Evolutionary conservation across 169 alveolate genomes (phyloP), one percentile per base, ranked within the genome.

Genomic region (Plasmodium falciparum): DNA sequence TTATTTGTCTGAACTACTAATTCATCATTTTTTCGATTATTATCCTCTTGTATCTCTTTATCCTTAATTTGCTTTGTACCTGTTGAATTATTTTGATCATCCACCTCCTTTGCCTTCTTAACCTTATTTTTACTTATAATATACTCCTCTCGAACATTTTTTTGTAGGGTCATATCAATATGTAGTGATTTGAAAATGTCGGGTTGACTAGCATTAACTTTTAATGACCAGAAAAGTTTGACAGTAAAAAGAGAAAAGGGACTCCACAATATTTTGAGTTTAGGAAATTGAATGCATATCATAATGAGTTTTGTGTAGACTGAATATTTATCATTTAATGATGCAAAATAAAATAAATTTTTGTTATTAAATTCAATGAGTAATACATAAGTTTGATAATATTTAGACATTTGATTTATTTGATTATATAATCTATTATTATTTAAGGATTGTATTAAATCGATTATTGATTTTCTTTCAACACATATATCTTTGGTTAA

Each of bases 401-500:
- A 91, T 56, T 71, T 93, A 15, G 93, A 61, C 91, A 93, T 73
- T 93, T 91, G 91, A 49, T 93, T 88, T 7, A 95, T 90, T 93
- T 95, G 97, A 24, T 95, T 94, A 33, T 93, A 88, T 22, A 95
- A 91, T 71, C 97, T 90, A 29, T 96, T 96, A 54, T 88, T 88
- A 56, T 58, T 93, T 56, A 95, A 80, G 3, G 97, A 95, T 20
- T 63, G 88, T 9, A 75, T 70, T 50, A 95, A 92, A 58, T 95
- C 97, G 1, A 63, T 67, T 20, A 95, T 89, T 5, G 95, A 94
- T 93, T 95, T 95, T 69, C 97, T 90, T 45, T 95, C 97, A 20
- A 95, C 93, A 92, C 97, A 95, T 26, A 95, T 93, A 85, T 95
- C 97, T 54, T 59, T 90, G 11, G 97, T 95, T 63, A 95, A 59